Base-by-base conservation (phyloP, 2,329 filamentous ascomycete species). In the Proliferodiscus dingleyae region DNA sequence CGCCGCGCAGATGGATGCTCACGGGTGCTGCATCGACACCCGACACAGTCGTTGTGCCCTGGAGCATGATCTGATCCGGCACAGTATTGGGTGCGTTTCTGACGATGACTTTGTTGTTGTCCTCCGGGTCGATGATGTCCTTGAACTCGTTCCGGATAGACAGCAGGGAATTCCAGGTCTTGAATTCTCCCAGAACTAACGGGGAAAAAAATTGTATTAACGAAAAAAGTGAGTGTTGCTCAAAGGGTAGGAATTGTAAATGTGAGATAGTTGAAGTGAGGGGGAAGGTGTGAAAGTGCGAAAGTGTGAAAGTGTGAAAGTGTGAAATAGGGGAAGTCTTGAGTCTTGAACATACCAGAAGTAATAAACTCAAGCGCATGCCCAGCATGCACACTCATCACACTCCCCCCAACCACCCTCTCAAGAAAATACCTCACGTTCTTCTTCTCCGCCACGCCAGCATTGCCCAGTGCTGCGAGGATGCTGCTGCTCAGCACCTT, bases 391-490 rank as follows among this genome's bases (percentile, higher is more conserved):
- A 57, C 55, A 6, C 52, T 61, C 21, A 59, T 46, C 2, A 49
- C 33, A 24, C 59, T 61, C 2, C 58, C 60, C 3, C 74, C 74
- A 1, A 78, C 56, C 6, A 68, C 64, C 9, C 69, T 63, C 4
- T 76, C 64, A 0, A 71, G 58, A 33, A 77, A 75, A 47, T 80
- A 83, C 22, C 64, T 58, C 23, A 75, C 54, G 0, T 61, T 62
- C 19, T 60, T 54, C 6, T 16, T 41, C 18, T 49, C 51, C 3
- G 37, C 49, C 9, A 11, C 9, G 1, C 45, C 51, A 2, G 39
- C 41, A 29, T 49, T 49, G 9, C 46, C 48, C 15, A n/a, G n/a
- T n/a, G n/a, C n/a, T n/a, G n/a, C n/a, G n/a, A n/a, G n/a, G n/a
- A n/a, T n/a, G n/a, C n/a, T n/a, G n/a, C n/a, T n/a, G n/a, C n/a